A percentile compares a stretch with the other conserved stretches of the same genome.
phyloP scores from a whole-genome alignment of 768 basidiomycete species.

The Tulasnella sp. region DNA sequence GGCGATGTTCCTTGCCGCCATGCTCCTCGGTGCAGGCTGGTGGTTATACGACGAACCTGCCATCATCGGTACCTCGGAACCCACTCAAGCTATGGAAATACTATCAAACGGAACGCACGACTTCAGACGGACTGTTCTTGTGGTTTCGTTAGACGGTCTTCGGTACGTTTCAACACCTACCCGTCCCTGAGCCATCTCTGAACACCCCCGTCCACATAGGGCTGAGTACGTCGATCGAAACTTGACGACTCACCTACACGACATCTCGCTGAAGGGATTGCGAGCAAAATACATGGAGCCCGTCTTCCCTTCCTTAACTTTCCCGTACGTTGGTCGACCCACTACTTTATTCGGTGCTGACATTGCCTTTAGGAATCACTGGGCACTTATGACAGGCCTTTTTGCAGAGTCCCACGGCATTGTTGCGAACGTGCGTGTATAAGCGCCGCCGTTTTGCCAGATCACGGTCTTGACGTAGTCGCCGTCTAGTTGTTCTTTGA shows the following conservation, averaged over 20 bases:
- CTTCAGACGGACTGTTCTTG: constrained; percentile 66
- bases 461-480: neutral
- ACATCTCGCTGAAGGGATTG: constrained; percentile 70
- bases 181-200: constrained; percentile 9
- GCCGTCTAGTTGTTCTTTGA: constrained; percentile 71
- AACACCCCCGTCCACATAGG: constrained; percentile 28
- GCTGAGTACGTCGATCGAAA: constrained; percentile 82
- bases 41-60: neutral
- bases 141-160: constrained; percentile 80
- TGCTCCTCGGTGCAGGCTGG: neutral
- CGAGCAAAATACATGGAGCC: constrained; percentile 79
- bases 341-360: neutral
- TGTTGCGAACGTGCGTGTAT: constrained; percentile 58
- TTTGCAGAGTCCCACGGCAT: constrained; percentile 87
- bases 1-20: too few relatives aligned
- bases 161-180: constrained; percentile 34
- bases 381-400: constrained; percentile 82
- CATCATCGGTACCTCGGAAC: neutral
- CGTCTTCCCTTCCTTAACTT: constrained; percentile 82
- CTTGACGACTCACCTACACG: constrained; percentile 69
- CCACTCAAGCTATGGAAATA: neutral
- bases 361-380: constrained; percentile 58
- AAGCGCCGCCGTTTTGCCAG: neutral
- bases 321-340: constrained; percentile 51
- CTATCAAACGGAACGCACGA: constrained; percentile 70